Conservation (phyloP, 139 green algal genomes). For the Zygnema circumcarinatum region DNA sequence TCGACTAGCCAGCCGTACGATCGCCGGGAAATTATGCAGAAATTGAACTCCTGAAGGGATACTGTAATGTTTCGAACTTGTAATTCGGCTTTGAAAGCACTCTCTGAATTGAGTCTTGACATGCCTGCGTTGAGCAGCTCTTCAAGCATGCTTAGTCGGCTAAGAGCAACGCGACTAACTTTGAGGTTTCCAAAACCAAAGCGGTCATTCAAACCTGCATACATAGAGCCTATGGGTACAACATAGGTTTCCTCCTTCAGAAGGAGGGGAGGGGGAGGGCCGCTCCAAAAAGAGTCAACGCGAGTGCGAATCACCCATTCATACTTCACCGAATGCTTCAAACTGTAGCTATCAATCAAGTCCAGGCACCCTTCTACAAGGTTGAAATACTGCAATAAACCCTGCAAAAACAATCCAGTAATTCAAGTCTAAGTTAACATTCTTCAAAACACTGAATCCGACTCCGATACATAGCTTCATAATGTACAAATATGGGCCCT, state of each 20-base stretch:
- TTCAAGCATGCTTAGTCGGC: neutral
- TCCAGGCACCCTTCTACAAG: conserved; percentile 49
- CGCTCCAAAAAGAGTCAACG: conserved; percentile 46
- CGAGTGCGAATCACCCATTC: conserved; percentile 45
- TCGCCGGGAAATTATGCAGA: conserved; percentile 13
- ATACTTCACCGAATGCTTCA: conserved; percentile 14
- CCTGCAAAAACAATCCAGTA: conserved; percentile 42
- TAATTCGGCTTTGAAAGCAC: conserved; percentile 1
- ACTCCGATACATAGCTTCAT: too few species aligned
- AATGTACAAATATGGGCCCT: too few species aligned
- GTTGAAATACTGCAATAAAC: conserved; percentile 54
- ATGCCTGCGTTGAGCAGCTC: neutral
- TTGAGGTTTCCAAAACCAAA: conserved; percentile 2
- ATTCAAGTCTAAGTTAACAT: too few species aligned
- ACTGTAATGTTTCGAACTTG: neutral
- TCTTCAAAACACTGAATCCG: too few species aligned
- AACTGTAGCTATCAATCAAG: conserved; percentile 37
- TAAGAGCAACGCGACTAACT: neutral
- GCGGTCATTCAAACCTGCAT: conserved; percentile 22
- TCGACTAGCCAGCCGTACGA: neutral
- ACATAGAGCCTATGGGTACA: conserved; percentile 6
- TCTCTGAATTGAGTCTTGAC: conserved; percentile 12
- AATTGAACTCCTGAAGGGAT: neutral
- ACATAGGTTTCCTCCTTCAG: too few species aligned
- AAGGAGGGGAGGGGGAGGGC: conserved; percentile 17